Percentiles rank a stretch among this genome's conserved stretches.
These are phyloP conservation scores for Cucurbita pepo DNA, from an alignment of 306 rosid genomes.

Conservation along the genomic window DNA sequence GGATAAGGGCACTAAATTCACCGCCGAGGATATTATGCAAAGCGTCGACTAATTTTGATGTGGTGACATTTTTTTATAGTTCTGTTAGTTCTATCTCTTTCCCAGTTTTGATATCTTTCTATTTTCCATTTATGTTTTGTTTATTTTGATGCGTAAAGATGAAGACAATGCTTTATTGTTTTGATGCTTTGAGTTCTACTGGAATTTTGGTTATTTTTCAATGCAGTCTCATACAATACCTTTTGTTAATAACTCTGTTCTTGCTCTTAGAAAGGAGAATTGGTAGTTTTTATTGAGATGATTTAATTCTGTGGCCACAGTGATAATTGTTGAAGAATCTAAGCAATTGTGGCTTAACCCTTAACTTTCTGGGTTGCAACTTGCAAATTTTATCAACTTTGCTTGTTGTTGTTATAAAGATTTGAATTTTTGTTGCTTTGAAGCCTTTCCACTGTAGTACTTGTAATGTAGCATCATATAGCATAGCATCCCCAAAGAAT, in stretches of 20 bases:
- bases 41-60: slow-evolving; percentile 37
- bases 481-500: background rate
- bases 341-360: background rate
- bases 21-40: slow-evolving; percentile 89
- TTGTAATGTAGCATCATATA: background rate
- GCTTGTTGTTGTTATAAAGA: background rate
- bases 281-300: background rate
- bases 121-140: background rate
- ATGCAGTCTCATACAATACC: background rate
- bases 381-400: background rate
- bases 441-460: background rate
- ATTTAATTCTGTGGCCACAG: background rate
- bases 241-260: background rate
- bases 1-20: slow-evolving; percentile 88
- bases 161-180: background rate
- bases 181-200: background rate
- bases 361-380: background rate
- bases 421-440: background rate
- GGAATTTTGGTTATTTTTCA: background rate
- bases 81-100: background rate
- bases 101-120: background rate
- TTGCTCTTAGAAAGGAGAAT: too few relatives aligned
- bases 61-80: background rate
- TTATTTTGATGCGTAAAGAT: background rate
- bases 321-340: background rate